Evolutionary conservation across 1,284 basidiomycete genomes (phyloP), one percentile per base, ranked within the genome.

Genomic region (Ganoderma lucidum): DNA sequence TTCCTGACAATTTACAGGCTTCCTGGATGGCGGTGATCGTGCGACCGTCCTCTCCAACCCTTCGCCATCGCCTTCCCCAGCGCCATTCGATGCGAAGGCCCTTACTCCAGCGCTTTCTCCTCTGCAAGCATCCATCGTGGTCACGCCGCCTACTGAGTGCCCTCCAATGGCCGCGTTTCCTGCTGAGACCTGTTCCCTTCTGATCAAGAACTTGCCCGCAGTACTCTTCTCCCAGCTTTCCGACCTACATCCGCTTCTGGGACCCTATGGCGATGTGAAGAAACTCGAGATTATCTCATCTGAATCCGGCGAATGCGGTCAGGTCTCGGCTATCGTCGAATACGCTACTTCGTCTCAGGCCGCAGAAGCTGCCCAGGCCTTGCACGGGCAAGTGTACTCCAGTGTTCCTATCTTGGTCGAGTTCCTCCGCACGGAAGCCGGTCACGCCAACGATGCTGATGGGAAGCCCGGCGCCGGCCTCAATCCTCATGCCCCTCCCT

Each of bases 21-120:
- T 93, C 75, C 82, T 93, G 64, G 92, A 93, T 75, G 91, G 91
- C n/a, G 91, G 90, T 4, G 91, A 93, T 78, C 88, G 91, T 58
- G 83, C 86, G n/a, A 83, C 90, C 77, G 81, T 88, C 56, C 82
- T 91, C 39, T 83, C 90, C 39, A 76, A 72, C 63, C 73, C 63
- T 41, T 76, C 83, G 39, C 83, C 83, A 35, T 76, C 83, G 5
- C 77, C 81, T 32, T 78, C 82, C 61, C 78, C 77, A 62, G 72
- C 69, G 68, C 76, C 70, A n/a, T 77, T 66, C 74, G 80, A 77
- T 12, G 66, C 75, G 17, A 73, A 71, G 30, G 14, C 67, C 28
- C 37, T 73, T 68, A 56, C 60, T 53, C 75, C 76, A 35, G 63
- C 73, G 62, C 65, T 74, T n/a, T 69, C 77, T 28, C 69, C 71